Conservation (phyloP, 331 rosid genomes). For the Stylosanthes scabra region DNA sequence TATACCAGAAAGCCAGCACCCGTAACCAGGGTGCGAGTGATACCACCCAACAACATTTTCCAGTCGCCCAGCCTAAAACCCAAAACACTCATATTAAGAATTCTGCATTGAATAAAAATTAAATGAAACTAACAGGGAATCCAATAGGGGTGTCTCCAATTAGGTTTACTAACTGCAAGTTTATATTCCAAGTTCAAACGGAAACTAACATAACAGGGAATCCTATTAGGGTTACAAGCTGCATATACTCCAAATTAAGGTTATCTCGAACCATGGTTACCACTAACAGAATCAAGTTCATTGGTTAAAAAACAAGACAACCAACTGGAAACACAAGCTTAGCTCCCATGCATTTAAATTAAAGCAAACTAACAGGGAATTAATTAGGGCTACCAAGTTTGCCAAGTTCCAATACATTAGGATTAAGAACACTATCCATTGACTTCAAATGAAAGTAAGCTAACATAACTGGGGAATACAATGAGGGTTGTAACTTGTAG, state of each 20-base stretch:
- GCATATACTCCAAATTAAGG: background rate
- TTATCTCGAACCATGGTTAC: background rate
- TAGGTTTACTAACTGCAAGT: constrained; percentile 11
- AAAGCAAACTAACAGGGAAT: too few relatives aligned
- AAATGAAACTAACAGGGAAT: background rate
- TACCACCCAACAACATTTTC: constrained; percentile 99
- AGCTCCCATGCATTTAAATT: too few relatives aligned
- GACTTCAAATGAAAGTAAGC: too few relatives aligned
- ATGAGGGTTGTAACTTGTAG: too few relatives aligned
- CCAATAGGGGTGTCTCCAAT: constrained; percentile 10
- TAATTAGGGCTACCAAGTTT: too few relatives aligned
- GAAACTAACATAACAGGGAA: background rate
- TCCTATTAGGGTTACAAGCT: background rate
- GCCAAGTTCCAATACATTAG: too few relatives aligned
- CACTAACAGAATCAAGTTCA: background rate
- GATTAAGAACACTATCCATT: too few relatives aligned
- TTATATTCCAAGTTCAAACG: background rate
- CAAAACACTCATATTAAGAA: background rate
- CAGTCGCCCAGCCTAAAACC: constrained; percentile 79
- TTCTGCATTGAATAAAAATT: background rate
- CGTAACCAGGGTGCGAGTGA: constrained; percentile 98
- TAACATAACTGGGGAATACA: too few relatives aligned
- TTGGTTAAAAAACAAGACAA: too few relatives aligned
- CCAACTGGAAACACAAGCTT: too few relatives aligned
- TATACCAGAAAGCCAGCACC: constrained; percentile 99